Evolutionary conservation across 2,329 filamentous ascomycete species (phyloP).

Genomic region (Albophoma yamanashiensis): DNA sequence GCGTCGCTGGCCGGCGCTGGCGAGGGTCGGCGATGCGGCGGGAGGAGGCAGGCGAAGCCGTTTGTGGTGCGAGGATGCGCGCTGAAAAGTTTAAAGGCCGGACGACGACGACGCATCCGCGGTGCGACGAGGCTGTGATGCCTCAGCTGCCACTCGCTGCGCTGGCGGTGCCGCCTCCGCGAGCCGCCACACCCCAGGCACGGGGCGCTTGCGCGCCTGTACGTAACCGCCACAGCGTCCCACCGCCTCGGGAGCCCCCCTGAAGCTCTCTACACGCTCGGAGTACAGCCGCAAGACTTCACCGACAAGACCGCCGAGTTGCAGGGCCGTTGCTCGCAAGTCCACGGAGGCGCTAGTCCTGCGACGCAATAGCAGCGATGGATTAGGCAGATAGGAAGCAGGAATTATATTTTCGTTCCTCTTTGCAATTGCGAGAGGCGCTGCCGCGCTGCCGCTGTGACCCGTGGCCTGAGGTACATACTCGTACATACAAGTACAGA

Average conservation of each 20-base stretch:
- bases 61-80: neutral
- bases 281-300: no score
- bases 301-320: neutral
- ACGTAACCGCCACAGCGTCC: neutral
- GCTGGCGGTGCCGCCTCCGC: neutral
- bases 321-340: neutral
- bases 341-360: neutral
- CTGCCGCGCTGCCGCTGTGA: neutral
- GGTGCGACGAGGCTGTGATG: slow-evolving; percentile 8
- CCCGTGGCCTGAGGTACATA: neutral
- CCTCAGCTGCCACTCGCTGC: neutral
- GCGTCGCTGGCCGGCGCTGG: neutral
- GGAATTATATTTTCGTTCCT: neutral
- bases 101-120: neutral
- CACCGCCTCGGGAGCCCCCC: neutral
- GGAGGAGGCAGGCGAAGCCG: neutral
- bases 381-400: no score
- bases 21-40: neutral
- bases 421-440: neutral
- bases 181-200: neutral
- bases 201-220: neutral
- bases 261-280: neutral
- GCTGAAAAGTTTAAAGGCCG: neutral
- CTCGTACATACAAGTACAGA: no score
- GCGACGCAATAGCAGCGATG: no score